Evolutionary conservation across 306 rosid genomes (phyloP).

Genomic region (Datisca glomerata): DNA sequence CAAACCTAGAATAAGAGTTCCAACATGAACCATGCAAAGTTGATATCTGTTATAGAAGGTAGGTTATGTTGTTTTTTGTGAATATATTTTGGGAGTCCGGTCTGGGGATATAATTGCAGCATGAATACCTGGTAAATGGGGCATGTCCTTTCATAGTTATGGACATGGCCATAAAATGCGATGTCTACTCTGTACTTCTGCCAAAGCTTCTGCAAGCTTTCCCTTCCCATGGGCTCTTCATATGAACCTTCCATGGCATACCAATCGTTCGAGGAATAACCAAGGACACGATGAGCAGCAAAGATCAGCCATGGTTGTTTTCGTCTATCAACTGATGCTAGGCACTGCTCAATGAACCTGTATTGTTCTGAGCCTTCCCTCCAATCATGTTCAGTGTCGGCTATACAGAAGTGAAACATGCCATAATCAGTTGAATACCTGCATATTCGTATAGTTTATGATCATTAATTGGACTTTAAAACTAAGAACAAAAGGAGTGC

Average conservation of each 20-base stretch:
- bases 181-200: conserved; percentile 81
- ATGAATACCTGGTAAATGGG: conserved; percentile 95
- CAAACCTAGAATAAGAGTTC: no score
- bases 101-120: no score
- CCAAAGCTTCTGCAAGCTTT: conserved; percentile 86
- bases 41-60: no score
- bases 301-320: conserved; percentile 95
- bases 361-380: conserved; percentile 84
- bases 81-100: no score
- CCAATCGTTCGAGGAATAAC: conserved; percentile 62
- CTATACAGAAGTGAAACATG: conserved; percentile 82
- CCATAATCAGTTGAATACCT: conserved; percentile 85
- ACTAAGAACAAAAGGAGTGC: no score
- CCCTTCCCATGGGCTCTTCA: conserved; percentile 94
- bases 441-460: no score
- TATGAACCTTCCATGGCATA: conserved; percentile 78
- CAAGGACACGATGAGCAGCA: conserved; percentile 82
- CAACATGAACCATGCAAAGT: no score
- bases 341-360: conserved; percentile 81
- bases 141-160: conserved; percentile 85
- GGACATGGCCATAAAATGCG: conserved; percentile 83
- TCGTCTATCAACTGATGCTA: conserved; percentile 76
- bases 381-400: conserved; percentile 86
- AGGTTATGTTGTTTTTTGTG: no score
- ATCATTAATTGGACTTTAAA: no score